Evolutionary conservation across 768 basidiomycete genomes (phyloP).

Genomic region (Filobasidium wieringae): DNA sequence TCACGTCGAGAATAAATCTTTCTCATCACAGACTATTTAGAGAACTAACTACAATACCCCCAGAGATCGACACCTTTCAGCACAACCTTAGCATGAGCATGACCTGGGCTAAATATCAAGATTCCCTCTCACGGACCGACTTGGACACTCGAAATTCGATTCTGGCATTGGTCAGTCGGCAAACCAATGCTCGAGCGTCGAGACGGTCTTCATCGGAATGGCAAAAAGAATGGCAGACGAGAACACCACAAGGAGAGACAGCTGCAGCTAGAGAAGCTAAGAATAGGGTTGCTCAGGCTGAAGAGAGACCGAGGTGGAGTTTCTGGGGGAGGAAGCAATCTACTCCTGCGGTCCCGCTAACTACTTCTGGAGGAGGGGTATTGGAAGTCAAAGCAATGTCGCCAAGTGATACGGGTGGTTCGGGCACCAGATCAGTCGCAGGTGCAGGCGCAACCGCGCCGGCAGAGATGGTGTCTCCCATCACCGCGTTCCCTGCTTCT

Average conservation of each 20-base stretch:
- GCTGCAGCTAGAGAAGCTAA: constrained; percentile 10
- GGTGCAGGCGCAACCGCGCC: not conserved
- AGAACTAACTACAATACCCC: constrained; percentile 24
- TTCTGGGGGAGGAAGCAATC: constrained; percentile 29
- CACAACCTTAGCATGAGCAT: constrained; percentile 21
- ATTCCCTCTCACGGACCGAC: constrained; percentile 25
- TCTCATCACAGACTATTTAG: constrained; percentile 8
- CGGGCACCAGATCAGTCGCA: not conserved
- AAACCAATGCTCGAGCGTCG: constrained; percentile 8
- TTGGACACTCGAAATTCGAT: constrained; percentile 26
- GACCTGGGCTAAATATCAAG: constrained; percentile 26
- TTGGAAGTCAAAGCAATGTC: constrained; percentile 27
- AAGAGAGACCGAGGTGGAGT: constrained; percentile 25
- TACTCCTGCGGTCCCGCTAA: constrained; percentile 15
- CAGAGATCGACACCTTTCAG: constrained; percentile 30
- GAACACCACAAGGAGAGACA: constrained; percentile 31
- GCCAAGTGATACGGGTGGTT: not conserved
- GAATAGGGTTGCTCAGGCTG: constrained; percentile 5
- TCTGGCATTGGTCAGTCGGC: constrained; percentile 13
- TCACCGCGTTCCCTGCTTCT: not conserved
- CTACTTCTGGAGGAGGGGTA: constrained; percentile 34
- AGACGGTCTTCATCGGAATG: constrained; percentile 4
- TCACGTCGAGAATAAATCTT: not conserved
- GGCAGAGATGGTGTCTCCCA: not conserved
- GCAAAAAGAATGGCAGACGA: constrained; percentile 20